A percentile compares a stretch with the other conserved stretches of the same genome.
Conservation (phyloP, 1,284 basidiomycete species). For the Pterulicium gracile region DNA sequence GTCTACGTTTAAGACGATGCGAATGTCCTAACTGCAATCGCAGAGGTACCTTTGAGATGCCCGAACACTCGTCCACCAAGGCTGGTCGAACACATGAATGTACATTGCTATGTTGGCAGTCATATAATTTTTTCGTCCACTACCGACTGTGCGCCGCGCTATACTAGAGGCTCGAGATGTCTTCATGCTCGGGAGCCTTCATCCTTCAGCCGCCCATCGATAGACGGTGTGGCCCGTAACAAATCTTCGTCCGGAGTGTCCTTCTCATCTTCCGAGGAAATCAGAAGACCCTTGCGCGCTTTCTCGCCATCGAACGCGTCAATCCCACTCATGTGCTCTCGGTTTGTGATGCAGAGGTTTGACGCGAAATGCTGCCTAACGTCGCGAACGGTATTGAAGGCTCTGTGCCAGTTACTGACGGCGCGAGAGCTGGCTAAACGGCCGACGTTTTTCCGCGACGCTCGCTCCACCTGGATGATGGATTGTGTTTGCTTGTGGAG, state of each 20-base stretch:
- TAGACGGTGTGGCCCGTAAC: neutral
- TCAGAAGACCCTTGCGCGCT: neutral
- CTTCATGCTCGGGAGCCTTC: neutral
- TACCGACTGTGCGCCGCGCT: too few relatives aligned
- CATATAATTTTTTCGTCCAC: too few relatives aligned
- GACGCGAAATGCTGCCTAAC: neutral
- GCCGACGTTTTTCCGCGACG: neutral
- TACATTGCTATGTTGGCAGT: too few relatives aligned
- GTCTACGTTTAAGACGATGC: too few relatives aligned
- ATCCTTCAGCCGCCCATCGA: constrained; percentile 2
- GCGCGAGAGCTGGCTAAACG: neutral
- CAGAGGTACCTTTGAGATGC: too few relatives aligned
- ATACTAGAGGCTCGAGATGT: too few relatives aligned
- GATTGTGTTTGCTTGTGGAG: neutral
- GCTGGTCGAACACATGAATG: too few relatives aligned
- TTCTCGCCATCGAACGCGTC: neutral
- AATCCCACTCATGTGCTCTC: neutral
- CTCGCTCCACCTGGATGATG: neutral
- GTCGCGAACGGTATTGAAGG: neutral
- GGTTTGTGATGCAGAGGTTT: neutral
- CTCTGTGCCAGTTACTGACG: neutral
- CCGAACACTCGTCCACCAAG: too few relatives aligned
- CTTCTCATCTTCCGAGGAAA: neutral
- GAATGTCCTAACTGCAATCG: too few relatives aligned
- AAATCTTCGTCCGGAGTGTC: neutral